Percentiles rank a stretch among this genome's conserved stretches.
Evolutionary conservation across 2,329 filamentous ascomycete genomes (phyloP).

Genomic region (Domatiomyces globalis): DNA sequence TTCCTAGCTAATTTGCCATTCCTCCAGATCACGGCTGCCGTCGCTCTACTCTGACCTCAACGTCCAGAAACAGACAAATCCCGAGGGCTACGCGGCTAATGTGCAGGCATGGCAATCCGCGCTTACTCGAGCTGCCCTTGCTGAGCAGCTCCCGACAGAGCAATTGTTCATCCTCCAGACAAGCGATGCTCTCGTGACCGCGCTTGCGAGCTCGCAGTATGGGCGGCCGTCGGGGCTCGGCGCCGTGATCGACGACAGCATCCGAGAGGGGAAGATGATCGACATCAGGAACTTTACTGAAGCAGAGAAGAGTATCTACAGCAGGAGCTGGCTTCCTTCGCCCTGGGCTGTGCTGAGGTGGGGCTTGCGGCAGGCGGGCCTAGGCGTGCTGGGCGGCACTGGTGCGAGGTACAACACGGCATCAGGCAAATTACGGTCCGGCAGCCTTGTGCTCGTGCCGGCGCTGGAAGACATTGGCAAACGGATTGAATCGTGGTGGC

Average conservation of each 20-base stretch:
- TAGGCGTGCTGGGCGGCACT: slow-evolving; percentile 25
- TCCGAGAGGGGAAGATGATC: slow-evolving; percentile 55
- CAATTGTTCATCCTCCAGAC: slow-evolving; percentile 36
- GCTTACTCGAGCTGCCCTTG: slow-evolving; percentile 52
- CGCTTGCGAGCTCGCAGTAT: slow-evolving; percentile 61
- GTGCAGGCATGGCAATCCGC: slow-evolving; percentile 64
- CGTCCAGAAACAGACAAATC: slow-evolving; percentile 59
- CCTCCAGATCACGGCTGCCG: slow-evolving; percentile 55
- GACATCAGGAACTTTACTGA: slow-evolving; percentile 54
- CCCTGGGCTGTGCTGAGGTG: slow-evolving; percentile 61
- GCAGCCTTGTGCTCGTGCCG: slow-evolving; percentile 35
- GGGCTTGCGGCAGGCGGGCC: slow-evolving; percentile 56
- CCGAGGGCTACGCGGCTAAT: slow-evolving; percentile 74
- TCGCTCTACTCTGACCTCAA: slow-evolving; percentile 83
- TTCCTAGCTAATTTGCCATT: neutral
- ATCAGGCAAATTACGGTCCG: slow-evolving; percentile 25
- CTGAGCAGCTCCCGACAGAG: slow-evolving; percentile 42
- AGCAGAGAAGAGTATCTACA: slow-evolving; percentile 56
- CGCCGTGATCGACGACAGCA: slow-evolving; percentile 62
- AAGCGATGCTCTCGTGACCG: slow-evolving; percentile 50
- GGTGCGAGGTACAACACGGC: slow-evolving; percentile 23
- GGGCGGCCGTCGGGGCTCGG: slow-evolving; percentile 70
- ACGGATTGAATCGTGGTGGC: slow-evolving; percentile 4
- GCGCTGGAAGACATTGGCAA: slow-evolving; percentile 39
- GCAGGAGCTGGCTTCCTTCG: slow-evolving; percentile 51